phyloP scores from a whole-genome alignment of 2,329 filamentous ascomycete genomes.

The Zymoseptoria tritici region DNA sequence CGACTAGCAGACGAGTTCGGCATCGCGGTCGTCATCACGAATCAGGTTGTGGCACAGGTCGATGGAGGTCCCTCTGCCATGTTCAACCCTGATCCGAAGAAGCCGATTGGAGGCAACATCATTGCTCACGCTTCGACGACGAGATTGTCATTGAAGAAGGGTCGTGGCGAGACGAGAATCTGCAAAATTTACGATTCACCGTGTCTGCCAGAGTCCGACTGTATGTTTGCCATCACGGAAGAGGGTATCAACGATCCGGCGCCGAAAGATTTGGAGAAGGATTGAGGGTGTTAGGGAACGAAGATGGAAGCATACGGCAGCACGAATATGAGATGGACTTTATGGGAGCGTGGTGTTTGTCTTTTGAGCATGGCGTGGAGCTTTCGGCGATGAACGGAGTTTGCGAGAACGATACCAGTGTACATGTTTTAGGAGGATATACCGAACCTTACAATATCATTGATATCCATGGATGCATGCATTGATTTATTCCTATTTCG shows the following conservation, averaged over 20 bases:
- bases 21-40: constrained; percentile 96
- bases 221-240: constrained; percentile 92
- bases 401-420: background rate
- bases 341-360: background rate
- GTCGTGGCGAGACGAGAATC: constrained; percentile 86
- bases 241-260: constrained; percentile 93
- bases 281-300: constrained; percentile 29
- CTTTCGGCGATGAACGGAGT: background rate
- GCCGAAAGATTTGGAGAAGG: constrained; percentile 91
- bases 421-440: background rate
- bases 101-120: constrained; percentile 97
- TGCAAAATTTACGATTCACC: constrained; percentile 99
- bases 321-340: background rate
- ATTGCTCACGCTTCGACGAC: constrained; percentile 97
- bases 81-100: constrained; percentile 99
- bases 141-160: constrained; percentile 89
- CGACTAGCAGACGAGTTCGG: constrained; percentile 75
- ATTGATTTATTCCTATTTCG: background rate
- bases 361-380: constrained; percentile 2
- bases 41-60: constrained; percentile 96
- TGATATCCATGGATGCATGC: background rate
- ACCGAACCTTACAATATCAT: background rate
- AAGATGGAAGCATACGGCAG: background rate
- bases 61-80: constrained; percentile 93
- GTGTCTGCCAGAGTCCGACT: constrained; percentile 92